phyloP scores from a whole-genome alignment of 352 stramenopile species.

The Globisporangium barbulae region DNA sequence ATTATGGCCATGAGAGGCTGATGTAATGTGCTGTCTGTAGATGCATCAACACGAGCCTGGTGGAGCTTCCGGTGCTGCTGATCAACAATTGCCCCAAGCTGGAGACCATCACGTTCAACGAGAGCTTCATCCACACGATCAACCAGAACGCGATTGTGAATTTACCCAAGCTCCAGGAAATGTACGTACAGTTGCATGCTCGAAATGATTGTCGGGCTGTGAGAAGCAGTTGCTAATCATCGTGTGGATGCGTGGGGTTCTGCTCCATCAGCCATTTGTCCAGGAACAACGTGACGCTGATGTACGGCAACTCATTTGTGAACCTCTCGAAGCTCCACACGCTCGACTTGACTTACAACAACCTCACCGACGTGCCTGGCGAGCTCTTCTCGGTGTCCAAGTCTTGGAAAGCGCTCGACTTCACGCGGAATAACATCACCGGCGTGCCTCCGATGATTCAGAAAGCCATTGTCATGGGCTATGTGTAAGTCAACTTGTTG shows the following conservation, averaged over 20 bases:
- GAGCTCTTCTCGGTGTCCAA: conserved; percentile 36
- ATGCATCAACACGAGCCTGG: conserved; percentile 41
- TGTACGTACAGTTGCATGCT: conserved; percentile 24
- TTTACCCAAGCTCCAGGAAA: conserved; percentile 32
- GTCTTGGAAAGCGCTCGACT: conserved; percentile 58
- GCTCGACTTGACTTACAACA: conserved; percentile 56
- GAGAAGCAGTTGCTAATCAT: neutral
- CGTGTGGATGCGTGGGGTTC: neutral
- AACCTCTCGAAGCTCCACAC: conserved; percentile 50
- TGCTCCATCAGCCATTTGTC: conserved; percentile 27
- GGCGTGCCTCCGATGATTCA: conserved; percentile 35
- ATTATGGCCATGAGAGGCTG: neutral
- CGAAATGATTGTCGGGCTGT: neutral
- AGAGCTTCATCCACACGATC: conserved; percentile 31
- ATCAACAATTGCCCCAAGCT: conserved; percentile 39
- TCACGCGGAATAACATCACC: conserved; percentile 45
- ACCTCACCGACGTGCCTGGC: conserved; percentile 35
- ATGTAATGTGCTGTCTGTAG: conserved; percentile 16
- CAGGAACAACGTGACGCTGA: conserved; percentile 38
- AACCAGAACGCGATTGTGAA: conserved; percentile 27
- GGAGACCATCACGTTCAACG: conserved; percentile 35
- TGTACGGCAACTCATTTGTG: conserved; percentile 38
- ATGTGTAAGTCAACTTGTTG: conserved; percentile 38
- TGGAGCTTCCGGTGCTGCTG: conserved; percentile 27
- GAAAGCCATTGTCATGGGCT: conserved; percentile 39